Conservation (phyloP, 2,329 filamentous ascomycete genomes). For the Phaeosphaeriaceae sp. region DNA sequence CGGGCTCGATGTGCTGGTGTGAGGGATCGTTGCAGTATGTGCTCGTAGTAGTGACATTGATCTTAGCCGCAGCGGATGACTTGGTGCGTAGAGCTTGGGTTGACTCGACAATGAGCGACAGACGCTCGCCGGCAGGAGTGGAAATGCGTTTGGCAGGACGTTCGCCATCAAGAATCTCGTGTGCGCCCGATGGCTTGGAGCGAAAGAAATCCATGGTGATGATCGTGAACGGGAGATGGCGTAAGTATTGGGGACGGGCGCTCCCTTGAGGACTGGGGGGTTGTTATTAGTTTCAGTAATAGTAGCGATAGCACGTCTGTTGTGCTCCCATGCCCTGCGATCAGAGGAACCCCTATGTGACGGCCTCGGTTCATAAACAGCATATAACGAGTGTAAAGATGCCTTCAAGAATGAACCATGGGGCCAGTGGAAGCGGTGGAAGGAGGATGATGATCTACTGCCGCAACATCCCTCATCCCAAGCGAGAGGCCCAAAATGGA, state of each 20-base stretch:
- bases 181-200: slow-evolving; percentile 26
- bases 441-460: slow-evolving; percentile 7
- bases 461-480: background rate
- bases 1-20: slow-evolving; percentile 31
- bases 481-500: slow-evolving; percentile 11
- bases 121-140: slow-evolving; percentile 50
- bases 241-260: background rate
- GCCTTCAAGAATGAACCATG: slow-evolving; percentile 2
- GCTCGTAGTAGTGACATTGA: slow-evolving; percentile 34
- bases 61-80: slow-evolving; percentile 29
- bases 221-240: slow-evolving; percentile 3
- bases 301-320: background rate
- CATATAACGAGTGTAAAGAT: background rate
- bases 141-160: slow-evolving; percentile 51
- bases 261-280: too few species aligned
- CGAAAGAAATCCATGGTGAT: slow-evolving; percentile 36
- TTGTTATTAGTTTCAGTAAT: background rate
- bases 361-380: background rate
- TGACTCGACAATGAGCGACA: slow-evolving; percentile 51
- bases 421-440: background rate
- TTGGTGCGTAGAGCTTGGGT: slow-evolving; percentile 26
- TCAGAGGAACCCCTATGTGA: background rate
- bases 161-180: slow-evolving; percentile 32
- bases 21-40: slow-evolving; percentile 38
- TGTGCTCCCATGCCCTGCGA: slow-evolving; percentile 1